A percentile compares a stretch with the other conserved stretches of the same genome.
phyloP scores from a whole-genome alignment of 371 early-diverging fungal genomes.

The Smittium culicis region DNA sequence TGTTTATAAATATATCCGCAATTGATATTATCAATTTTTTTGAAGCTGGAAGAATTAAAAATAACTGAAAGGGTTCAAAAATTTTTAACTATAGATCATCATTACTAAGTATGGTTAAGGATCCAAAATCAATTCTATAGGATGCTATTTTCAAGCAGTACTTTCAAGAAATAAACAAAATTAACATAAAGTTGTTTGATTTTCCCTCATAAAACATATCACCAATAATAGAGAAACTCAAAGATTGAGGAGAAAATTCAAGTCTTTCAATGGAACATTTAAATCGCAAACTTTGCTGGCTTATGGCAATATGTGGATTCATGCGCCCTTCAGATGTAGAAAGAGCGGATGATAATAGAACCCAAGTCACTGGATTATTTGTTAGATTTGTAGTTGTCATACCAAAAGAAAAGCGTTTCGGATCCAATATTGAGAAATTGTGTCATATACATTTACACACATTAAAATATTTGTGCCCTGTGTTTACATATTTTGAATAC shows the following conservation, averaged over 20 bases:
- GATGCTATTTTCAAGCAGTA: background rate
- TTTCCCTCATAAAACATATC: background rate
- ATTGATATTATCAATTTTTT: background rate
- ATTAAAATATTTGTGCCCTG: background rate
- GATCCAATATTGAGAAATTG: background rate
- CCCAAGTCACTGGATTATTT: background rate
- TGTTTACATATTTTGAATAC: background rate
- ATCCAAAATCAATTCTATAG: background rate
- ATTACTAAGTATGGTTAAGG: background rate
- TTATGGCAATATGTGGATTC: background rate
- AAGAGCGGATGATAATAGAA: background rate
- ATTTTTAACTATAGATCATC: background rate
- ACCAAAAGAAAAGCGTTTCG: background rate
- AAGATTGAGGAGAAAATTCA: background rate
- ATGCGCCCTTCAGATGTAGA: background rate
- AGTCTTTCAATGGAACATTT: background rate
- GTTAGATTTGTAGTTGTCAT: background rate
- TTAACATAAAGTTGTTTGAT: background rate
- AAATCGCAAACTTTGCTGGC: background rate
- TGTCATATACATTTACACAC: background rate
- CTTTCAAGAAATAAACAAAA: background rate
- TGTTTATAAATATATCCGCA: background rate
- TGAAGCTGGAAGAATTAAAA: background rate
- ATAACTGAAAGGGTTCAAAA: background rate
- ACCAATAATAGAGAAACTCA: background rate